phyloP scores from a whole-genome alignment of 441 rosid genomes.

The Macaranga tanarius region DNA sequence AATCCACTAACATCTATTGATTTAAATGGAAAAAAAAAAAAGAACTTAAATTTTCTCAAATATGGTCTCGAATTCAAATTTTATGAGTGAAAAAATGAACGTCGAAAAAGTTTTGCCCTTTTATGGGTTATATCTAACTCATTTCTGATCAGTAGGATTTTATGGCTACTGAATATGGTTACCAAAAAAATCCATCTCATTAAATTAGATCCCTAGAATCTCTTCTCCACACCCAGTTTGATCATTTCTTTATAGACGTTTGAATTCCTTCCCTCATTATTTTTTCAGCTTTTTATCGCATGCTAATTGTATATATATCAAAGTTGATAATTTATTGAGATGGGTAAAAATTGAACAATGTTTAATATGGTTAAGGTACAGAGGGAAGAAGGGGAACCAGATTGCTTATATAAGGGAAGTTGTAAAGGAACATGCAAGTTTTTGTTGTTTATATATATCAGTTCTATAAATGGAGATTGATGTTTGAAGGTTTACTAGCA shows the following conservation, averaged over 20 bases:
- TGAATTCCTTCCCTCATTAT: not conserved
- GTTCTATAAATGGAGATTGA: slow-evolving; percentile 38
- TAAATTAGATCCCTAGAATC: slow-evolving; percentile 31
- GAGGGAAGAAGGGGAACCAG: slow-evolving; percentile 37
- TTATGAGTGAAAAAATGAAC: too few relatives aligned
- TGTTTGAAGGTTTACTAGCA: slow-evolving; percentile 43
- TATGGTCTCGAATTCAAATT: too few relatives aligned
- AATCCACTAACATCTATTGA: too few relatives aligned
- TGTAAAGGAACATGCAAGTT: slow-evolving; percentile 29
- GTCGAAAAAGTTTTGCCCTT: too few relatives aligned
- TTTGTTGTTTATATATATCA: slow-evolving; percentile 34
- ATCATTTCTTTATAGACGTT: not conserved
- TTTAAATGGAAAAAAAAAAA: too few relatives aligned
- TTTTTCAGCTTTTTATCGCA: not conserved
- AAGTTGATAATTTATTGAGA: too few relatives aligned
- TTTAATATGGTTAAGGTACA: not conserved
- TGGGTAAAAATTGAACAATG: too few relatives aligned
- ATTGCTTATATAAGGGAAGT: slow-evolving; percentile 46
- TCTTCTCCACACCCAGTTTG: slow-evolving; percentile 7
- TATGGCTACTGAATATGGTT: too few relatives aligned
- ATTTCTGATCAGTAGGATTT: too few relatives aligned
- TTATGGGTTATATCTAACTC: too few relatives aligned
- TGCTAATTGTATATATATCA: not conserved
- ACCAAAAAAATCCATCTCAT: slow-evolving; percentile 17
- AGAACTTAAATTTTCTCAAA: too few relatives aligned